Evolutionary conservation across 495 filamentous ascomycete genomes (phyloP).

Genomic region (Daldinia vernicosa): DNA sequence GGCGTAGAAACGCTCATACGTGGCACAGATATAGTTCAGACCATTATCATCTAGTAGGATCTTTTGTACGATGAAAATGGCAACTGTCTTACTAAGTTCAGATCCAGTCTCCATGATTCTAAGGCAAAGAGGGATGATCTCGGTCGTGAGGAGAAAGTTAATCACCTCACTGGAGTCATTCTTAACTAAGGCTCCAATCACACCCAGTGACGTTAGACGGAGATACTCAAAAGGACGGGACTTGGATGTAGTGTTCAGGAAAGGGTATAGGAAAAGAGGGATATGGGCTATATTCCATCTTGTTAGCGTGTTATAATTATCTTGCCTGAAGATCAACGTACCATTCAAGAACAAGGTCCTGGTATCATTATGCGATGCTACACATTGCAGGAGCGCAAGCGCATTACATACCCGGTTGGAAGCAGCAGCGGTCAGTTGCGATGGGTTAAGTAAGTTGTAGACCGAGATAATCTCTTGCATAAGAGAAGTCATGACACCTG

Average conservation of each 20-base stretch:
- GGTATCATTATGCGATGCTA: constrained; percentile 97
- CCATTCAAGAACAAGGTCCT: constrained; percentile 91
- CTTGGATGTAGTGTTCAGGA: constrained; percentile 98
- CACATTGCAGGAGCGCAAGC: constrained; percentile 94
- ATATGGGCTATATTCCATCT: constrained; percentile 79
- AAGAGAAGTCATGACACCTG: constrained; percentile 97
- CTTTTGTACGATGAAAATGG: constrained; percentile 99
- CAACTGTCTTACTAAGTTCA: constrained; percentile 97
- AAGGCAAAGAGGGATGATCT: constrained; percentile 98
- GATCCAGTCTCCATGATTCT: constrained; percentile 99
- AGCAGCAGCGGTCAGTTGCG: constrained; percentile 93
- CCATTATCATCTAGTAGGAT: constrained; percentile 97
- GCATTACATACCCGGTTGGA: constrained; percentile 99
- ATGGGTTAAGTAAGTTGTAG: constrained; percentile 94
- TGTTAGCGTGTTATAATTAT: constrained; percentile 8
- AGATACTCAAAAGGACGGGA: constrained; percentile 98
- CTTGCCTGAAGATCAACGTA: constrained; percentile 52
- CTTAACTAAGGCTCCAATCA: constrained; percentile 97
- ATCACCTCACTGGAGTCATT: constrained; percentile 99
- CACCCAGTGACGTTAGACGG: constrained; percentile 95
- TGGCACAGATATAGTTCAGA: constrained; percentile 98
- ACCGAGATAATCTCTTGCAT: constrained; percentile 99
- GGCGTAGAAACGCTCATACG: constrained; percentile 99
- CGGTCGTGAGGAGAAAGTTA: constrained; percentile 97
- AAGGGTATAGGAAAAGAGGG: constrained; percentile 96